Percentiles rank a stretch among this genome's conserved stretches.
Conservation (phyloP, 2,329 filamentous ascomycete species). For the Xylaria sp. region DNA sequence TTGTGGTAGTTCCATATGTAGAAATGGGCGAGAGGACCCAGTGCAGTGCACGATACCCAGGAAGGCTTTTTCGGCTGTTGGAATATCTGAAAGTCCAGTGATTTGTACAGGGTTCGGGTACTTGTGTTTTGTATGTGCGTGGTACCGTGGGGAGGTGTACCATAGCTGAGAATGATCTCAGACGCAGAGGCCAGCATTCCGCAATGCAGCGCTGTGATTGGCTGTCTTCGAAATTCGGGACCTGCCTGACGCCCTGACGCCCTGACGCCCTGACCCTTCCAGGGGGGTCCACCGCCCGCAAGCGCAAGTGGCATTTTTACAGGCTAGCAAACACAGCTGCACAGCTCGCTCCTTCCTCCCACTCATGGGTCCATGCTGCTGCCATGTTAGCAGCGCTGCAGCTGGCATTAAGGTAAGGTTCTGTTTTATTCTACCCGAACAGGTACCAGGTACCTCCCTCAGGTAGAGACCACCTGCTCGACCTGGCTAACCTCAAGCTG, state of each 20-base stretch:
- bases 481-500: too few species aligned
- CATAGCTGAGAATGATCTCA: neutral
- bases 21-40: neutral
- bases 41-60: conserved; percentile 4
- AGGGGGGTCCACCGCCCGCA: too few species aligned
- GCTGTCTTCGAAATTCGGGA: neutral
- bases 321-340: neutral
- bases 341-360: too few species aligned
- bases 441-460: too few species aligned
- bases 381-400: too few species aligned
- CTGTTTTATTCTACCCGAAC: too few species aligned
- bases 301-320: neutral
- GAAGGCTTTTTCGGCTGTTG: conserved; percentile 30
- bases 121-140: neutral
- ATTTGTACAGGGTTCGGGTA: neutral
- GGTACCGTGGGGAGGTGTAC: neutral
- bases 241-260: neutral
- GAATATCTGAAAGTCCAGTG: conserved; percentile 28
- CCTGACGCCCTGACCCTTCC: neutral
- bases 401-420: too few species aligned
- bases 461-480: too few species aligned
- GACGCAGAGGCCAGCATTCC: neutral
- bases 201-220: neutral
- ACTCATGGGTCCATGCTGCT: too few species aligned
- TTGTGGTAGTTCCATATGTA: neutral